phyloP scores from a whole-genome alignment of 2,329 filamentous ascomycete species.

The Ilyonectria destructans region DNA sequence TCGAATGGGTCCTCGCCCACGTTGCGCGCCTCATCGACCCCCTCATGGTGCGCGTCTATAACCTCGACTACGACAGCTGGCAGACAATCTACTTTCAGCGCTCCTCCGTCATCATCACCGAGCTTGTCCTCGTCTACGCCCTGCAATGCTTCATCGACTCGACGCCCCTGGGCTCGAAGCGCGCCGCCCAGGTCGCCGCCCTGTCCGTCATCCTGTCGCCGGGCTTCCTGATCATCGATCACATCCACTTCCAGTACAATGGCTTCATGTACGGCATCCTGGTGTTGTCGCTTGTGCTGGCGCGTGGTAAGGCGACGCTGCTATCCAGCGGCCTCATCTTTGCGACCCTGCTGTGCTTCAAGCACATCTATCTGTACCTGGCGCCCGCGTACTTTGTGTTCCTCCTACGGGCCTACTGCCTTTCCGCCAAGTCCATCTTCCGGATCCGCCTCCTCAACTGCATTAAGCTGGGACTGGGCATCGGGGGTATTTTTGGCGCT shows the following conservation, averaged over 20 bases:
- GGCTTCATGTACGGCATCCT: slow-evolving; percentile 95
- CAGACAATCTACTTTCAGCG: slow-evolving; percentile 95
- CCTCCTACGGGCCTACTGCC: slow-evolving; percentile 89
- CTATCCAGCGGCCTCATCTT: slow-evolving; percentile 88
- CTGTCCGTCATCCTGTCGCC: slow-evolving; percentile 93
- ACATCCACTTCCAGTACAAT: slow-evolving; percentile 99
- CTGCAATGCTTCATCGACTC: slow-evolving; percentile 86
- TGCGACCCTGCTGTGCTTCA: slow-evolving; percentile 89
- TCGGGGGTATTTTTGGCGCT: slow-evolving; percentile 80
- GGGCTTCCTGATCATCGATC: slow-evolving; percentile 95
- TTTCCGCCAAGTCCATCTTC: slow-evolving; percentile 84
- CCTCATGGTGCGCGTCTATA: slow-evolving; percentile 85
- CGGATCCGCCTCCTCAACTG: slow-evolving; percentile 84
- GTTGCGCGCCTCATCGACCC: slow-evolving; percentile 84
- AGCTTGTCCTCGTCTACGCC: slow-evolving; percentile 87
- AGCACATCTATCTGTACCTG: slow-evolving; percentile 98
- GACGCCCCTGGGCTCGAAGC: slow-evolving; percentile 75
- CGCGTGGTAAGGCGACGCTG: slow-evolving; percentile 81
- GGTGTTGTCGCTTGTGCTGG: slow-evolving; percentile 87
- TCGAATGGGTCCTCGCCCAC: slow-evolving; percentile 94
- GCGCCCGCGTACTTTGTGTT: slow-evolving; percentile 97
- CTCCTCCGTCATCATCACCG: slow-evolving; percentile 87
- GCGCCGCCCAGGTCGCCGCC: slow-evolving; percentile 87
- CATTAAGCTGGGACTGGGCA: slow-evolving; percentile 84
- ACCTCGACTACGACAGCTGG: slow-evolving; percentile 91